Conservation (phyloP, 345 rosid species). For the Arabidopsis arenosa region DNA sequence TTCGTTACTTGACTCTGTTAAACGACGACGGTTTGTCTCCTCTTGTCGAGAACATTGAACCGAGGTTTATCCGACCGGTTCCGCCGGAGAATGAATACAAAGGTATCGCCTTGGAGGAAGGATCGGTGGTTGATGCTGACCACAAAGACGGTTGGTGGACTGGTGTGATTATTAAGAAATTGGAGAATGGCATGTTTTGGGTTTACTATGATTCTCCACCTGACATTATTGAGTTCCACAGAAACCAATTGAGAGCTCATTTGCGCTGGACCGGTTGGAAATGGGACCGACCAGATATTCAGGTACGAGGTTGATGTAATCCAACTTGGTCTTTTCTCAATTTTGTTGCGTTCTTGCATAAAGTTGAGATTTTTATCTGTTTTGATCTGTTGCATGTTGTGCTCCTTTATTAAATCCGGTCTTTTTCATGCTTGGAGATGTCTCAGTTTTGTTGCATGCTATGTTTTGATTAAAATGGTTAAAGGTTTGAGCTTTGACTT, state of each 20-base stretch:
- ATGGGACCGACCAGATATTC: constrained; percentile 54
- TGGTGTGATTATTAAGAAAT: constrained; percentile 56
- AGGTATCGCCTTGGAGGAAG: constrained; percentile 29
- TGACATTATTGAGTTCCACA: constrained; percentile 52
- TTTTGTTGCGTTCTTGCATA: neutral
- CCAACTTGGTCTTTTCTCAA: neutral
- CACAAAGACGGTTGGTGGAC: constrained; percentile 62
- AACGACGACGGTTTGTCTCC: constrained; percentile 47
- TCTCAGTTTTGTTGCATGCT: neutral
- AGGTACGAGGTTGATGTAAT: constrained; percentile 38
- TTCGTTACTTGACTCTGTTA: constrained; percentile 53
- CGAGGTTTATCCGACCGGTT: constrained; percentile 53
- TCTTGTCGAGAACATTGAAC: constrained; percentile 53
- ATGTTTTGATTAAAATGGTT: neutral
- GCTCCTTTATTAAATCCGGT: neutral
- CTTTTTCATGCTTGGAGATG: neutral
- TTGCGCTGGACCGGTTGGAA: constrained; percentile 54
- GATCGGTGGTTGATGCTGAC: constrained; percentile 51
- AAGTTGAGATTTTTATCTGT: neutral
- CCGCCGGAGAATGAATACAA: constrained; percentile 44
- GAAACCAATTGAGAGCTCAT: constrained; percentile 57
- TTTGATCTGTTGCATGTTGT: constrained; percentile 5
- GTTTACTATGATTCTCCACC: constrained; percentile 62
- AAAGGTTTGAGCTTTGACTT: neutral
- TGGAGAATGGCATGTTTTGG: constrained; percentile 42